Evolutionary conservation across 352 stramenopile species (phyloP), one percentile per base, ranked within the genome.

Genomic region (Globisporangium paddicum): DNA sequence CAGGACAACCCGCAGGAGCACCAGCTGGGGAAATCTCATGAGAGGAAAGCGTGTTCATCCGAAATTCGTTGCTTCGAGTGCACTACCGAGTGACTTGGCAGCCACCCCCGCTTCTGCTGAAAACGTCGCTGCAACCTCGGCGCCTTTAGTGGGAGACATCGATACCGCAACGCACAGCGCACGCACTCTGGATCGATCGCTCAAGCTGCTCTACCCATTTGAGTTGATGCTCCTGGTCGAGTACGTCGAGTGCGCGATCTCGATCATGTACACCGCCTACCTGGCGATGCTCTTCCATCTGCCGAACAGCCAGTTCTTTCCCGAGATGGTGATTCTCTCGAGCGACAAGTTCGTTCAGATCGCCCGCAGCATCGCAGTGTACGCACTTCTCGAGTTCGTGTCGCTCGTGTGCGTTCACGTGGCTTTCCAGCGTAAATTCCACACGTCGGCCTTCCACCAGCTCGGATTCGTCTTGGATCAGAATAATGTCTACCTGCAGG

Each of bases 201-300:
- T 59, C 6, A 49, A 59, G 16, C 10, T 55, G 1, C 40, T 59
- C 37, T 55, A 56, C 16, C 11, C 48, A 4, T 45, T 35, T 13
- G 59, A 66, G 46, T 57, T 49, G 30, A 3, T 61, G 42, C 44
- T 66, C 11, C 59, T 66, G 11, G 41, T 66, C 59, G 59, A 65
- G 35, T 65, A 41, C 44, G 44, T 25, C 35, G 59, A 65, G 21
- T 44, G 60, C n/a, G 55, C 60, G 38, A 60, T 60, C 59, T 51
- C 59, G 14, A 14, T 52, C 25, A 32, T 65, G 34, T 64, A 64
- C 23, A 25, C 38, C 52, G 16, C 26, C 13, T 41, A 25, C 26
- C 16, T 46, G 18, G 16, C 5, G 1, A 23, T 16, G 26, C 47
- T 51, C 16, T 51, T 35, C 23, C 23, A 51, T 2, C 23, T 51